phyloP scores from a whole-genome alignment of 352 stramenopile species.

The Globisporangium viniferum region DNA sequence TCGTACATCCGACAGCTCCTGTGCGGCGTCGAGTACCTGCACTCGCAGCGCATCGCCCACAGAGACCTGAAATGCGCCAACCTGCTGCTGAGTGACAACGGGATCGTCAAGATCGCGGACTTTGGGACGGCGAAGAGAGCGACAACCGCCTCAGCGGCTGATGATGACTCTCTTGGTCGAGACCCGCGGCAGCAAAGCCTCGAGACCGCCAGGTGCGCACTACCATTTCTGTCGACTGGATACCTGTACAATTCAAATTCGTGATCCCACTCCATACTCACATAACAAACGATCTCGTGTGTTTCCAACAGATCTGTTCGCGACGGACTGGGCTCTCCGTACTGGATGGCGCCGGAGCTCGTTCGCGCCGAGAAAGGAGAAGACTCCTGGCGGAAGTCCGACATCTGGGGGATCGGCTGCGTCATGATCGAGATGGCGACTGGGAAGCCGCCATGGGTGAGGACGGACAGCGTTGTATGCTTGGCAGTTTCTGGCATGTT shows the following conservation, averaged over 20 bases:
- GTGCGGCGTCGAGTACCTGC: constrained; percentile 65
- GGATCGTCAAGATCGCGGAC: constrained; percentile 83
- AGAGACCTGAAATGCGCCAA: constrained; percentile 89
- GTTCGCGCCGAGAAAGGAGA: constrained; percentile 73
- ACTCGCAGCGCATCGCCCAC: constrained; percentile 68
- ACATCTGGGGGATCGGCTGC: constrained; percentile 91
- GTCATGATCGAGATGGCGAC: constrained; percentile 90
- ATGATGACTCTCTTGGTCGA: not conserved
- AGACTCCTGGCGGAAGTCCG: constrained; percentile 83
- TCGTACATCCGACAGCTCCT: constrained; percentile 61
- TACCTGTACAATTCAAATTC: not conserved
- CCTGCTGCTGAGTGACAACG: constrained; percentile 59
- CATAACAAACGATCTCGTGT: not conserved
- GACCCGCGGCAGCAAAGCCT: not conserved
- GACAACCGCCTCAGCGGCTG: constrained; percentile 5
- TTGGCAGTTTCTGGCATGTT: not conserved
- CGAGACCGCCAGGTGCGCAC: constrained; percentile 14
- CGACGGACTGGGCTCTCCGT: constrained; percentile 87
- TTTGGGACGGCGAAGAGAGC: constrained; percentile 75
- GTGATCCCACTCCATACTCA: not conserved
- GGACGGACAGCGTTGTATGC: not conserved
- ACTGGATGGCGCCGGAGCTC: constrained; percentile 96
- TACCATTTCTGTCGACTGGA: not conserved
- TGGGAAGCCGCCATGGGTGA: constrained; percentile 81
- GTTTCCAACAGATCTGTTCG: constrained; percentile 43